Percentiles rank a stretch among this genome's conserved stretches.
Evolutionary conservation across 345 rosid species (phyloP).

Genomic region (Bruguiera sexangula): DNA sequence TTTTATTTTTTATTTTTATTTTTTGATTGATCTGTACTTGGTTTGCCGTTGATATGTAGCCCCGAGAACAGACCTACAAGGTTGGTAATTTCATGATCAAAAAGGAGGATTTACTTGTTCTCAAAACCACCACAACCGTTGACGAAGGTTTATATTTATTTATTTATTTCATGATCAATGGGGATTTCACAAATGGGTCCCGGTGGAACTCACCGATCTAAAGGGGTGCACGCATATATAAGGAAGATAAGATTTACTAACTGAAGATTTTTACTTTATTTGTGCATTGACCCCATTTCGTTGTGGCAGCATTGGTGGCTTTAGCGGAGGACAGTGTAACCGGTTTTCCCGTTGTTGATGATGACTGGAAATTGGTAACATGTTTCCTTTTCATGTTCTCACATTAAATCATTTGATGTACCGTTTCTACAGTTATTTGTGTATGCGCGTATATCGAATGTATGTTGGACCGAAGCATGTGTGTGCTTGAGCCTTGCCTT

Average conservation of each 20-base stretch:
- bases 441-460: too few species aligned
- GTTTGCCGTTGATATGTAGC: neutral
- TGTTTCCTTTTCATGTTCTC: neutral
- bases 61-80: neutral
- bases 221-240: neutral
- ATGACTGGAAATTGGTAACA: conserved; percentile 1
- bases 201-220: too few species aligned
- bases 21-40: neutral
- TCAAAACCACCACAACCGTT: neutral
- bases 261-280: neutral
- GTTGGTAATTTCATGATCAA: conserved; percentile 5
- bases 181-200: too few species aligned
- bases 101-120: neutral
- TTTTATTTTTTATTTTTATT: neutral
- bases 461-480: too few species aligned
- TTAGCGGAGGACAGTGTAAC: neutral
- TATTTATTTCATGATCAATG: too few species aligned
- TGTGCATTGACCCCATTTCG: too few species aligned
- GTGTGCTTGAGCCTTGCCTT: too few species aligned
- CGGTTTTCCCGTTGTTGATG: neutral
- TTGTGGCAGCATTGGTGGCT: neutral
- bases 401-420: too few species aligned
- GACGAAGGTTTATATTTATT: neutral
- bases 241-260: neutral
- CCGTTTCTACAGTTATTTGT: too few species aligned